These are phyloP conservation scores for Tetrahymena elliotti DNA, from an alignment of 73 alveolate species.

Conservation along the genomic window DNA sequence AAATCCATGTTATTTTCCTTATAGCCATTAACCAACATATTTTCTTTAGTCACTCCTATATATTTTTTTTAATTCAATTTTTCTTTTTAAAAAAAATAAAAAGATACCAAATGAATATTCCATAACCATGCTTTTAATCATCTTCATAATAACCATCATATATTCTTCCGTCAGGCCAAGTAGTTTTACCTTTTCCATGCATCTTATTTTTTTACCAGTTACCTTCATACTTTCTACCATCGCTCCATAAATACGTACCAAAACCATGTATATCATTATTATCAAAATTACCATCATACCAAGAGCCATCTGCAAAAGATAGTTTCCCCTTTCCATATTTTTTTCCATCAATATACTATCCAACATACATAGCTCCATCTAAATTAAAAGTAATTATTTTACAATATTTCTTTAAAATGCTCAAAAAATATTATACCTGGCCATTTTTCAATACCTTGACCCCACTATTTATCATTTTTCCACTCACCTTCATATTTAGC, in stretches of 20 bases:
- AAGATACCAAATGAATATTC: slow-evolving; percentile 27
- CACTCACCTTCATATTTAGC: slow-evolving; percentile 26
- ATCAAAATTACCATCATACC: slow-evolving; percentile 26
- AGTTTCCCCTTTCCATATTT: slow-evolving; percentile 46
- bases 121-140: slow-evolving; percentile 61
- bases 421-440: slow-evolving; percentile 20
- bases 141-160: slow-evolving; percentile 60
- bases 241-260: slow-evolving; percentile 19
- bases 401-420: slow-evolving; percentile 14
- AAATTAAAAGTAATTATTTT: slow-evolving; percentile 15
- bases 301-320: slow-evolving; percentile 25
- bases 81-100: too few relatives aligned
- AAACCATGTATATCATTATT: slow-evolving; percentile 32
- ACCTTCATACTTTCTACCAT: slow-evolving; percentile 15
- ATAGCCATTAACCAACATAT: slow-evolving; percentile 44
- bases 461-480: slow-evolving; percentile 20
- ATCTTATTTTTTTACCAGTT: slow-evolving; percentile 21
- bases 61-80: too few relatives aligned
- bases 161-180: slow-evolving; percentile 38
- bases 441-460: slow-evolving; percentile 24
- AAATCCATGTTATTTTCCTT: slow-evolving; percentile 45
- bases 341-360: slow-evolving; percentile 37
- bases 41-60: slow-evolving; percentile 48
- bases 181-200: slow-evolving; percentile 34
- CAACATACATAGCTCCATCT: slow-evolving; percentile 38